Evolutionary conservation across 2,329 filamentous ascomycete genomes (phyloP).

Genomic region (Aspergillus fumigatus): DNA sequence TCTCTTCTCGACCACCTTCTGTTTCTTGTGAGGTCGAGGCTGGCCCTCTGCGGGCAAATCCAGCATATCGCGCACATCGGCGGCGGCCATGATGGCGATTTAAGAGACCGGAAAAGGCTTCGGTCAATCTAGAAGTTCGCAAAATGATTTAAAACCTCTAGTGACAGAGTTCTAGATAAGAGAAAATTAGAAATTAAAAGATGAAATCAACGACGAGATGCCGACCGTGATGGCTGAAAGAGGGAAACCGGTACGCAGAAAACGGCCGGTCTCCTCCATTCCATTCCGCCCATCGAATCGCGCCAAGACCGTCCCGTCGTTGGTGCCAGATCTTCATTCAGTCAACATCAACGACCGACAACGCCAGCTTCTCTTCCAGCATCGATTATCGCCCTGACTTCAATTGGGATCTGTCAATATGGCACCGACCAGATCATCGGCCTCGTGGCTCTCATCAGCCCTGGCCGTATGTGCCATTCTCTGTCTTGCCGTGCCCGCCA

Average conservation of each 20-base stretch:
- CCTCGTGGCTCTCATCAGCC: conserved; percentile 39
- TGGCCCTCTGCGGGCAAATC: conserved; percentile 65
- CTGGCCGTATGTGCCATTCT: conserved; percentile 65
- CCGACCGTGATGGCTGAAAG: neutral
- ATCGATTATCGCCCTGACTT: neutral
- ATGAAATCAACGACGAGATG: neutral
- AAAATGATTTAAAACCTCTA: neutral
- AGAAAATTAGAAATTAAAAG: neutral
- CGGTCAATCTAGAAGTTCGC: neutral
- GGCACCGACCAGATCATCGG: conserved; percentile 30
- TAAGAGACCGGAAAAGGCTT: neutral
- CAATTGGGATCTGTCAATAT: conserved; percentile 22
- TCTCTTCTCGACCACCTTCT: conserved; percentile 59
- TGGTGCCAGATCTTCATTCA: conserved; percentile 22
- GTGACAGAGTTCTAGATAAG: neutral
- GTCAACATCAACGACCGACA: conserved; percentile 4
- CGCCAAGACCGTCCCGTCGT: conserved; percentile 19
- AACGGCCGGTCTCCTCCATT: neutral
- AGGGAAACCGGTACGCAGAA: neutral
- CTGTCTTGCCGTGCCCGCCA: conserved; percentile 56
- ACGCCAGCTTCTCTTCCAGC: neutral
- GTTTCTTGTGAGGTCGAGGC: conserved; percentile 66
- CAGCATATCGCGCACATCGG: conserved; percentile 84
- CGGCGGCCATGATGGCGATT: conserved; percentile 58
- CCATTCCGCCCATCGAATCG: conserved; percentile 8